A percentile compares a stretch with the other conserved stretches of the same genome.
Evolutionary conservation across 768 basidiomycete genomes (phyloP).

Genomic region (Rhizopogon sp.): DNA sequence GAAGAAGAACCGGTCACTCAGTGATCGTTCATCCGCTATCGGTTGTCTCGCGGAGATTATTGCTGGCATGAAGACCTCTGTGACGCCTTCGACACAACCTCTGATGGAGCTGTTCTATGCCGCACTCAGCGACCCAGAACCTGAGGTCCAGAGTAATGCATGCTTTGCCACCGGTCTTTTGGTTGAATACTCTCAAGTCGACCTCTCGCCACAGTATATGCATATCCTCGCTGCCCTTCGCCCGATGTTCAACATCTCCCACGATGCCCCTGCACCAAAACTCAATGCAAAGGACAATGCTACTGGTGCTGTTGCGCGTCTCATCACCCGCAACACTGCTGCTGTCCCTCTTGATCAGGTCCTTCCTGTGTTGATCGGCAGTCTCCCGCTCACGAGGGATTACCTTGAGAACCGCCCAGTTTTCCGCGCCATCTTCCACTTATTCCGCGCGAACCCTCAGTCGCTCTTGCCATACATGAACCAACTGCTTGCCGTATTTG

Average conservation of each 20-base stretch:
- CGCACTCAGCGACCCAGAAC: conserved; percentile 76
- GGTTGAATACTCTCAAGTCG: conserved; percentile 77
- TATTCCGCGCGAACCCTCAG: conserved; percentile 75
- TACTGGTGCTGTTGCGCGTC: conserved; percentile 85
- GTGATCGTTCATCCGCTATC: conserved; percentile 89
- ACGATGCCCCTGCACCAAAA: conserved; percentile 56
- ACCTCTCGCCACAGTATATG: conserved; percentile 79
- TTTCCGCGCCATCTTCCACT: conserved; percentile 83
- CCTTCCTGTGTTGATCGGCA: conserved; percentile 74
- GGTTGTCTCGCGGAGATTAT: conserved; percentile 96
- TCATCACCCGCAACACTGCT: conserved; percentile 73
- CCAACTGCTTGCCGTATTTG: conserved; percentile 72
- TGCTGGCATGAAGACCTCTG: conserved; percentile 79
- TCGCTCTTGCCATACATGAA: conserved; percentile 74
- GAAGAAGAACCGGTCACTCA: conserved; percentile 83
- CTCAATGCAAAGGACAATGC: conserved; percentile 95
- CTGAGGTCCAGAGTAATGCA: conserved; percentile 95
- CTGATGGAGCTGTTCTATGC: conserved; percentile 82
- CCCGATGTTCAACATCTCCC: conserved; percentile 68
- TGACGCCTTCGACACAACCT: conserved; percentile 79
- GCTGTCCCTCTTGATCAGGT: conserved; percentile 90
- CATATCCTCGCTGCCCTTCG: conserved; percentile 74
- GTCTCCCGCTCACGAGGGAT: conserved; percentile 86
- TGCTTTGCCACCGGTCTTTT: conserved; percentile 92
- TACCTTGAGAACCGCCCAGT: conserved; percentile 85